Percentiles rank a stretch among this genome's conserved stretches.
phyloP scores from a whole-genome alignment of 2,329 filamentous ascomycete species.

The Microthyrium microscopicum region DNA sequence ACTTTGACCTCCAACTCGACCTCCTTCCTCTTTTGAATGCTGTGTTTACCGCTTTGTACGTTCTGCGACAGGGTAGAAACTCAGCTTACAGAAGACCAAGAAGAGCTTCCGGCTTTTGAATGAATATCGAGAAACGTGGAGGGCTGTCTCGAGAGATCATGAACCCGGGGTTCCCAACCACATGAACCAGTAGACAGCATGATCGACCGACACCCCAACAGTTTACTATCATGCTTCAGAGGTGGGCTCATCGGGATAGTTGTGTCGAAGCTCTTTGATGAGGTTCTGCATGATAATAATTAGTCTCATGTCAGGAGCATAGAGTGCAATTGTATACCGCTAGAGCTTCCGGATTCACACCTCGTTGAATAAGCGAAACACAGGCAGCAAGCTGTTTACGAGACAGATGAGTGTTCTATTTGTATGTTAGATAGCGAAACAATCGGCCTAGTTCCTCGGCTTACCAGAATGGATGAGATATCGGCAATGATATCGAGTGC shows the following conservation, averaged over 20 bases:
- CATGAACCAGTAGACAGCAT: no score
- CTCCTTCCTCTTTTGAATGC: no score
- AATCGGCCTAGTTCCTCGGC: slow-evolving; percentile 15
- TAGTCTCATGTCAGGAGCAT: slow-evolving; percentile 53
- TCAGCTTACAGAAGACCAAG: no score
- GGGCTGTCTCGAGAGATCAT: no score
- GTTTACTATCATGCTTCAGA: no score
- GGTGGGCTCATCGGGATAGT: slow-evolving; percentile 24
- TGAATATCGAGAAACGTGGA: no score
- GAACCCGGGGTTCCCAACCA: no score
- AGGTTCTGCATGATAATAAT: slow-evolving; percentile 35
- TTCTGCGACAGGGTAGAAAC: no score
- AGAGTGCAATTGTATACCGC: slow-evolving; percentile 45
- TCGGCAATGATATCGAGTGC: slow-evolving; percentile 72
- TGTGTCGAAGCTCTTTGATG: slow-evolving; percentile 27
- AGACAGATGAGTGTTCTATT: slow-evolving; percentile 82
- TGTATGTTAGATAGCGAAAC: background rate
- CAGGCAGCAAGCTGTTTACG: slow-evolving; percentile 83
- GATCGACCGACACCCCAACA: no score
- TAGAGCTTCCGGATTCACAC: slow-evolving; percentile 86
- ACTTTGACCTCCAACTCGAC: no score
- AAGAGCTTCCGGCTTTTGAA: no score
- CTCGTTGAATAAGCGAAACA: slow-evolving; percentile 92
- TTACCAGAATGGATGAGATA: slow-evolving; percentile 75
- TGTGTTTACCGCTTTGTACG: no score